Evolutionary conservation across 106 monocot species (phyloP), one percentile per base, ranked within the genome.

Genomic region (Ottelia alismoides): DNA sequence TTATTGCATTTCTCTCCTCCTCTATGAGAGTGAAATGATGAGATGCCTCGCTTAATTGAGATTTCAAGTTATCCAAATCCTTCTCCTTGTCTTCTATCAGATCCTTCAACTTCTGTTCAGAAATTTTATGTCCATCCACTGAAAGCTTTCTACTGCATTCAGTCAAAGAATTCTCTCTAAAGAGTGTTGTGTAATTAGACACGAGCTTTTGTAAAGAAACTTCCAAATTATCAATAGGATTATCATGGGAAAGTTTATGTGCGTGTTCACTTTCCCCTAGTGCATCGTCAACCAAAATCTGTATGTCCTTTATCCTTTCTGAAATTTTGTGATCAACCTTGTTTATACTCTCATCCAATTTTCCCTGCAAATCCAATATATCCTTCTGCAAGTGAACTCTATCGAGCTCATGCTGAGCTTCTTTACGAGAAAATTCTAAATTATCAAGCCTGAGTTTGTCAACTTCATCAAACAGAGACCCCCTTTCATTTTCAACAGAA

Each of bases 401-500:
- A 30, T 82, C 73, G 49, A 69, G 57, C 57, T 86, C 82, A 70
- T 78, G 69, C 56, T 76, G 66, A 55, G 45, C 55, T 63, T 66
- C 69, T 75, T 75, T 88, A 57, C 82, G 78, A 2, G 76, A 88
- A 47, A 76, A 62, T 23, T 65, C 66, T 21, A 79, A 57, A 52
- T 66, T 70, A 52, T 87, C 86, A 59, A 59, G 64, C 59, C 82
- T 78, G 25, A 92, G 60, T 30, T 83, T 87, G 19, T 63, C 81
- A 72, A 56, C 63, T 64, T 7, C 10, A 43, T 16, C 16, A 7
- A 16, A 43, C 27, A 87, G 76, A 45, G 78, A 77, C 5, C 79
- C 92, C 40, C 69, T 86, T 54, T 92, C 86, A 56, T 71, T 58
- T 76, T 73, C 79, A 58, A 83, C 30, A 58, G 70, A 60, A 28